Conservation (phyloP, 2,329 filamentous ascomycete species). For the Pseudocercospora pini-densiflorae region DNA sequence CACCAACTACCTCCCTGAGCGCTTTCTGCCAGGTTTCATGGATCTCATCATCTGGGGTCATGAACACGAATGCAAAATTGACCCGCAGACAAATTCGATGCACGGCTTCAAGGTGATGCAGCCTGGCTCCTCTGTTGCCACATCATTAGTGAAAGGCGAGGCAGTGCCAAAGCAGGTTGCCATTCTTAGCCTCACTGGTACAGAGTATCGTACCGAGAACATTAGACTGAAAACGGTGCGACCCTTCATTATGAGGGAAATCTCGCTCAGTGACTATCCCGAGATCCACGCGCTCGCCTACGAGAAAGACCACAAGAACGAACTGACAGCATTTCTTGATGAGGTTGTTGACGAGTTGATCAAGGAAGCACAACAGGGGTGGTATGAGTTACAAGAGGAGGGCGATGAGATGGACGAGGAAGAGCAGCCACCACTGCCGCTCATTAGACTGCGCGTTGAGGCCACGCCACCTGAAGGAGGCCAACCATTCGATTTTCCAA, state of each 20-base stretch:
- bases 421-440: slow-evolving; percentile 72
- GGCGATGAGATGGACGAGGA: slow-evolving; percentile 48
- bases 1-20: slow-evolving; percentile 93
- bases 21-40: slow-evolving; percentile 87
- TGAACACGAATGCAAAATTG: slow-evolving; percentile 93
- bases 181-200: slow-evolving; percentile 81
- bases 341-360: slow-evolving; percentile 85
- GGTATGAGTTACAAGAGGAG: slow-evolving; percentile 77
- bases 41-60: slow-evolving; percentile 96
- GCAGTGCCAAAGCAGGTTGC: slow-evolving; percentile 90
- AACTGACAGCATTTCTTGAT: slow-evolving; percentile 78
- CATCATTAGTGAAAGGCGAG: slow-evolving; percentile 87
- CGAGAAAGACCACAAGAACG: slow-evolving; percentile 60
- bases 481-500: slow-evolving; percentile 80
- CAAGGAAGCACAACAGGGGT: slow-evolving; percentile 77
- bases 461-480: slow-evolving; percentile 84
- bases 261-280: slow-evolving; percentile 75
- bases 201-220: slow-evolving; percentile 77
- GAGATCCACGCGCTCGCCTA: slow-evolving; percentile 78
- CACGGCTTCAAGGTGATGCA: slow-evolving; percentile 97
- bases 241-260: slow-evolving; percentile 85
- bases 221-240: slow-evolving; percentile 86
- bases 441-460: slow-evolving; percentile 90
- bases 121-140: slow-evolving; percentile 93
- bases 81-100: slow-evolving; percentile 80